Evolutionary conservation across 2,329 filamentous ascomycete genomes (phyloP), one percentile per base, ranked within the genome.

Genomic region (Fonsecaea multimorphosa): DNA sequence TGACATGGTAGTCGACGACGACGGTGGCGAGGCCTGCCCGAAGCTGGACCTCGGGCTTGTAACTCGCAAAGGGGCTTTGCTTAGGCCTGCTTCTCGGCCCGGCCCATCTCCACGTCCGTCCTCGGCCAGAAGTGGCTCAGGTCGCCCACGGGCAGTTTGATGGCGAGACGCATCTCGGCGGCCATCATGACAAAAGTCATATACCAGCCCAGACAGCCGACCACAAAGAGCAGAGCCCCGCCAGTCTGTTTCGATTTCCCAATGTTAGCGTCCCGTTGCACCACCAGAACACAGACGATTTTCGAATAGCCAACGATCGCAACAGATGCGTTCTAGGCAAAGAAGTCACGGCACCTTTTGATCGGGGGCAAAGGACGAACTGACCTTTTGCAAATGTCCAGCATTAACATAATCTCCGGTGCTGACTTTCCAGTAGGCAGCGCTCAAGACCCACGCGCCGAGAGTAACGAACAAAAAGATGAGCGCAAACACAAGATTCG

Each of bases 111-210:
- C 29, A 69, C 29, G 34, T 69, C 67, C n/a, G 67, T 69, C 38
- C 51, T 64, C 19, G 67, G 67, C 69, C 69, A 71, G 64, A 66
- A 71, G 44, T 65, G 68, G 38, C 68, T 70, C 22, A 71, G 66
- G 63, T 71, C 69, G 34, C 68, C 70, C 19, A 71, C 70, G 5
- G 70, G 70, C 19, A 71, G 63, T 38, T 44, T 69, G 58, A 70
- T 59, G 38, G 70, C 61, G 14, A 70, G 34, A n/a, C 68, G 63
- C 68, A 71, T 70, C 44, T 70, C 70, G 4, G 70, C 70, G 1
- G 70, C 70, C 70, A 71, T 71, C 67, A 71, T 71, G 22, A 71
- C 69, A 38, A 71, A 70, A 16, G 62, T 70, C 68, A 71, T 71
- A 40, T 71, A 70, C 68, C 68, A 71, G 36, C 70, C 70, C 7